Evolutionary conservation across 1,284 basidiomycete genomes (phyloP), one percentile per base, ranked within the genome.

Genomic region (Caloboletus firmus): DNA sequence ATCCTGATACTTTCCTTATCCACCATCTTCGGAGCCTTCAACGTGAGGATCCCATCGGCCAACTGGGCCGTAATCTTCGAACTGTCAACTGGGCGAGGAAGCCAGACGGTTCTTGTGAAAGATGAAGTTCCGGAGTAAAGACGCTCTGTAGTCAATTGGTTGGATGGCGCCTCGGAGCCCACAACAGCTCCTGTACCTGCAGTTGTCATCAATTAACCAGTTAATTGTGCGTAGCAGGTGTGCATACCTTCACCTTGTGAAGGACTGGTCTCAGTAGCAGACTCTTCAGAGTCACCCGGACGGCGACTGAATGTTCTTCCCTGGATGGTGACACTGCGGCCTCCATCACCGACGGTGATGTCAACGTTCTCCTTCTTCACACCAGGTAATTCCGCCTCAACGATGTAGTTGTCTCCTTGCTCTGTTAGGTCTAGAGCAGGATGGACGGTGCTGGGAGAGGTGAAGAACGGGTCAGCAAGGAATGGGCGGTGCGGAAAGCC

Each of bases 301-400:
- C 68, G 70, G 41, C 73, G 72, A 36, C 49, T 51, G 46, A 72
- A 66, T 41, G 80, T 72, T 62, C 77, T 83, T 4, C 89, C 89
- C 66, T 88, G 80, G 54, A 91, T 89, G 6, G 83, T 88, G 56
- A 91, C 67, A 58, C 81, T 87, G 54, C 81, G 77, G 4, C 87
- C 88, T 28, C 78, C 79, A 54, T 90, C 83, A 9, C 85, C 85
- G 56, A 91, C 76, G 17, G 81, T 78, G 46, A 91, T 79, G 55
- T 87, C 80, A 11, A 91, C 65, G 62, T 90, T 82, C 63, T 91
- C 89, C 74, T 85, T 90, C 71, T 83, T 85, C 20, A 91, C 83
- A 1, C 89, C 89, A 9, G 89, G 89, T 41, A 91, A 66, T 64
- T 91, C 89, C 1, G 88, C 88, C 64, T 89, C 84, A 41, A 91